phyloP scores from a whole-genome alignment of 2,329 filamentous ascomycete genomes.

The Cladosporium sp. region DNA sequence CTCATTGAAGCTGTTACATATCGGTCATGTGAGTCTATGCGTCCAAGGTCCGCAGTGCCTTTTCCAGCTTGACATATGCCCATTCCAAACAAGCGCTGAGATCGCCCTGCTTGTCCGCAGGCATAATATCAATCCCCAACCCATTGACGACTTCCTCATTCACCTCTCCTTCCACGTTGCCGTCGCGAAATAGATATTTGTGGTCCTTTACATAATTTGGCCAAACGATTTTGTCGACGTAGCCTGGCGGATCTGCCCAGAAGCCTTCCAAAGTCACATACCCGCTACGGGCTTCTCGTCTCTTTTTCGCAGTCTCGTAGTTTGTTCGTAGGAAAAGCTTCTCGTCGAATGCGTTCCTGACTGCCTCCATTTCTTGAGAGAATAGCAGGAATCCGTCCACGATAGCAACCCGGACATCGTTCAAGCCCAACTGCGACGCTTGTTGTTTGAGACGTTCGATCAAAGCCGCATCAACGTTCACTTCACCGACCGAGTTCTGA shows the following conservation, averaged over 20 bases:
- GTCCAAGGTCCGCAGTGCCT: not conserved
- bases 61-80: slow-evolving; percentile 30
- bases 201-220: slow-evolving; percentile 85
- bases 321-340: slow-evolving; percentile 73
- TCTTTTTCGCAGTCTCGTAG: slow-evolving; percentile 58
- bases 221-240: slow-evolving; percentile 94
- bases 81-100: slow-evolving; percentile 35
- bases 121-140: slow-evolving; percentile 29
- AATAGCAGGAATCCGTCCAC: slow-evolving; percentile 89
- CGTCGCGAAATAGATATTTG: slow-evolving; percentile 69
- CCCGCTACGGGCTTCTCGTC: slow-evolving; percentile 65
- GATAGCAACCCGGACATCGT: slow-evolving; percentile 55
- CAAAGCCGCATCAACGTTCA: slow-evolving; percentile 36
- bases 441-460: slow-evolving; percentile 29
- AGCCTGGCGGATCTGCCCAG: slow-evolving; percentile 91
- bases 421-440: slow-evolving; percentile 21
- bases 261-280: slow-evolving; percentile 82
- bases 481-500: slow-evolving; percentile 46
- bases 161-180: slow-evolving; percentile 59
- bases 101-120: slow-evolving; percentile 23
- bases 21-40: not conserved
- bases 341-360: slow-evolving; percentile 64
- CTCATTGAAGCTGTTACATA: not conserved
- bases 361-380: slow-evolving; percentile 49
- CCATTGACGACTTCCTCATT: slow-evolving; percentile 38